phyloP scores from a whole-genome alignment of 2,329 filamentous ascomycete species.

The Dactylellina parvicollis region DNA sequence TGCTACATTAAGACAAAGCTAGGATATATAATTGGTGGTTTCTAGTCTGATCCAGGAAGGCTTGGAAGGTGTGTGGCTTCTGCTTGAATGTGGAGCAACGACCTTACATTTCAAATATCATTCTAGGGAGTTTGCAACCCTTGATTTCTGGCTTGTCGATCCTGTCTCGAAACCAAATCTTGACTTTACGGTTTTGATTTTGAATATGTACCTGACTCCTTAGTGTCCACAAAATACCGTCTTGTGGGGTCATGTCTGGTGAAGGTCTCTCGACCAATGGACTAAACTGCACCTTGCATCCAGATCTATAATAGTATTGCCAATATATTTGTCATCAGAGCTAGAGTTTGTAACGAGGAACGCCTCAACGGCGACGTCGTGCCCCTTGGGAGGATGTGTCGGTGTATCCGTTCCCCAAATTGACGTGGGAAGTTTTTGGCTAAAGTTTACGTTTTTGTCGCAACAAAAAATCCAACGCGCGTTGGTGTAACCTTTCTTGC shows the following conservation, averaged over 20 bases:
- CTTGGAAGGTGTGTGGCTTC: background rate
- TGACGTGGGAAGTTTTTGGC: background rate
- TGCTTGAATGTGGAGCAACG: background rate
- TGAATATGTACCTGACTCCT: too few relatives aligned
- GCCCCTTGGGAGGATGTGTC: background rate
- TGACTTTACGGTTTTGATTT: too few relatives aligned
- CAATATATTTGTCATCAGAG: too few relatives aligned
- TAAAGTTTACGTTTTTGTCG: background rate
- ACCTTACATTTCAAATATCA: background rate
- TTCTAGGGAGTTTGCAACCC: background rate
- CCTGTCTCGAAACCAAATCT: too few relatives aligned
- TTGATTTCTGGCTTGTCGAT: too few relatives aligned
- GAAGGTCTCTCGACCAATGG: too few relatives aligned
- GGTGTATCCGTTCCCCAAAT: background rate
- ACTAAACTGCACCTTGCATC: too few relatives aligned
- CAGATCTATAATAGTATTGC: too few relatives aligned
- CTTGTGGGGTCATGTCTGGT: too few relatives aligned
- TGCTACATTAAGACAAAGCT: background rate
- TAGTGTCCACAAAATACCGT: too few relatives aligned
- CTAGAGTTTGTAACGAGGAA: too few relatives aligned
- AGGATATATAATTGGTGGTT: background rate
- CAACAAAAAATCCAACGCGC: slow-evolving; percentile 1
- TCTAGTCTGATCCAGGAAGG: background rate
- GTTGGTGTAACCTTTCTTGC: slow-evolving; percentile 12
- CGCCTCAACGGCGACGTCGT: too few relatives aligned